Base-by-base conservation (phyloP, 345 rosid species). In the Noccaea caerulescens region DNA sequence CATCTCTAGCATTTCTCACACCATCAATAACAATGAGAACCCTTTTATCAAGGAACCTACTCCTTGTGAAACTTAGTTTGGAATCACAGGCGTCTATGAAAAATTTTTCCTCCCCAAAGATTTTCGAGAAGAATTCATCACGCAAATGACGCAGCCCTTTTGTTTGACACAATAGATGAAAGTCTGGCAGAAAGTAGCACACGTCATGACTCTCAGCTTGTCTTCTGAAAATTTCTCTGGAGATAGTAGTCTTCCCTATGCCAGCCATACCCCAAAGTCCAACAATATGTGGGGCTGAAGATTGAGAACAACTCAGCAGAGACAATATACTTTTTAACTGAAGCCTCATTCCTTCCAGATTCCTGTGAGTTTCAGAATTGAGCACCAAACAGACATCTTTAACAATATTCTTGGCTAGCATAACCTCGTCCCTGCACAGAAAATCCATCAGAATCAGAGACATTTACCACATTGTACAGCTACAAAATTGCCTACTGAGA, bases 231-330 rank as follows among this genome's bases (percentile, higher is more conserved):
- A 73, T 41, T 2, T 73, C 72, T 39, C 38, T 49, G 0, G 66
- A 0, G 27, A 73, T 50, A 1, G 41, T 8, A 0, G 61, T 73
- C 32, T 73, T 73, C 37, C 77, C 77, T 18, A 73, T 58, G 1
- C 77, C 77, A 66, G 61, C 67, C 77, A 57, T 73, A 10, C 77
- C 77, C 77, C 77, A 73, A 18, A 73, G 36, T 33, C 77, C 77
- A 47, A 73, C 38, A 66, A 65, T 66, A 1, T 49, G 66, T 33
- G 59, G 30, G 7, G n/a, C 4, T 32, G 72, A 47, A 58, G 67
- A 10, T 4, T 73, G 72, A 18, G 60, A 33, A 57, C 9, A 10
- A 4, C 58, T 2, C 5, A 73, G 36, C 36, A 47, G 30, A 8
- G 72, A 42, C 30, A 32, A 73, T 1, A 55, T 13, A 37, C 33